Base-by-base conservation (phyloP, 129 eudicot species). In the Artemisia annua region DNA sequence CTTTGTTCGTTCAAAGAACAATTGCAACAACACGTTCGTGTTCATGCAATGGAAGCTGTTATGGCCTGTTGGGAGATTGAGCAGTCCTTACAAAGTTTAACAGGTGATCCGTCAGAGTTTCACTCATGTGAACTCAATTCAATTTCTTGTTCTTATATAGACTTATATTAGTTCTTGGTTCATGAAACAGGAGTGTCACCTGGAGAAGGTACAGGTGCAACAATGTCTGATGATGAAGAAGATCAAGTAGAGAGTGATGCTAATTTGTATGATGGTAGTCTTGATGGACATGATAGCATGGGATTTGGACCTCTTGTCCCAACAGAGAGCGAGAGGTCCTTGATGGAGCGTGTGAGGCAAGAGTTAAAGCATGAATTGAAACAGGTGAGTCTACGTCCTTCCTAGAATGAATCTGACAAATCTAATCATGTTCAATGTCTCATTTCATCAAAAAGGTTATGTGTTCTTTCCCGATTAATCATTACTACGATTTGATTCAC, bases 31-130 rank as follows among this genome's bases (percentile, higher is more conserved):
- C 96, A 91, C 70, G 97, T 91, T 56, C 96, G 97, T 28, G 92
- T 91, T 22, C 97, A 91, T 80, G 97, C 97, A 49, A 91, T 91
- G 97, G 97, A 91, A 80, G 96, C 97, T 50, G 97, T 91, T 43
- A 91, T 91, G 97, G 96, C 97, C 28, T 91, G 97, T 81, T 91
- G 97, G 97, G 95, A 91, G 77, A 86, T 91, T 50, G 97, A 91
- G 48, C 97, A 88, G 70, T 91, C 96, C 59, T 78, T 91, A 66
- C 97, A 91, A 76, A 88, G 90, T 82, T 82, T 91, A 69, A 91
- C 97, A 82, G 97, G 97, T 91, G 52, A 77, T 67, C 48, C 17
- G 48, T 24, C 15, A 60, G 28, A 15, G 16, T 62, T 30, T 61
- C 18, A 16, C n/a, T 39, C 46, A 39, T 39, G 10, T 39, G 46